Conservation (phyloP, 2,329 filamentous ascomycete genomes). For the Arachnomyces sp. region DNA sequence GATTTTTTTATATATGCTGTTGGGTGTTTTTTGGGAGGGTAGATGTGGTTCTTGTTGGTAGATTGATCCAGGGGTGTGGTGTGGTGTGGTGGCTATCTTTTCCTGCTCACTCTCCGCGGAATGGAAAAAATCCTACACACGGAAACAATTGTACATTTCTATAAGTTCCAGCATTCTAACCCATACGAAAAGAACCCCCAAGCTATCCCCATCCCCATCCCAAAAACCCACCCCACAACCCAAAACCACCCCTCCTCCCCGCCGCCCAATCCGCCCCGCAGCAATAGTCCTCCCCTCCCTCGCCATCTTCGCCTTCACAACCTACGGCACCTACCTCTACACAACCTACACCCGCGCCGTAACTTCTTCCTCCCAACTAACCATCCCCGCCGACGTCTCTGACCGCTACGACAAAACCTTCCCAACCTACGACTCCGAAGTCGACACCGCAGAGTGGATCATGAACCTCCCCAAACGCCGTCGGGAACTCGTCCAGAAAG, state of each 20-base stretch:
- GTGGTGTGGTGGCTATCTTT: no score
- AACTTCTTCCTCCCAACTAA: slow-evolving; percentile 22
- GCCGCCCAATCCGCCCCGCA: slow-evolving; percentile 8
- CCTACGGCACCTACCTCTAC: slow-evolving; percentile 39
- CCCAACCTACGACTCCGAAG: slow-evolving; percentile 37
- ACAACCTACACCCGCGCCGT: slow-evolving; percentile 34
- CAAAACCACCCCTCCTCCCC: slow-evolving; percentile 11
- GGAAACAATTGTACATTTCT: no score
- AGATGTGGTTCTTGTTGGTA: no score
- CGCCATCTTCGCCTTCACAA: slow-evolving; percentile 33
- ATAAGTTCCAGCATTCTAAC: no score
- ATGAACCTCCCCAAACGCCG: slow-evolving; percentile 36
- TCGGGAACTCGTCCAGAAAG: slow-evolving; percentile 33
- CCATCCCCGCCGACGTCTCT: slow-evolving; percentile 31
- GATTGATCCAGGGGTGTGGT: no score
- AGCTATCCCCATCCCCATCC: slow-evolving; percentile 10
- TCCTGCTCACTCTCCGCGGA: no score
- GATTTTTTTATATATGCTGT: no score
- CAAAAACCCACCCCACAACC: slow-evolving; percentile 18
- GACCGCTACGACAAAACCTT: slow-evolving; percentile 40
- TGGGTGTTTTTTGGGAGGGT: no score
- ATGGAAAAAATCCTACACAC: no score
- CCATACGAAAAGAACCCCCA: slow-evolving; percentile 12
- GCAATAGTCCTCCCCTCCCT: slow-evolving; percentile 32
- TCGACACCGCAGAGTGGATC: slow-evolving; percentile 36